phyloP scores from a whole-genome alignment of 495 filamentous ascomycete genomes.

The Pyronema domesticum region DNA sequence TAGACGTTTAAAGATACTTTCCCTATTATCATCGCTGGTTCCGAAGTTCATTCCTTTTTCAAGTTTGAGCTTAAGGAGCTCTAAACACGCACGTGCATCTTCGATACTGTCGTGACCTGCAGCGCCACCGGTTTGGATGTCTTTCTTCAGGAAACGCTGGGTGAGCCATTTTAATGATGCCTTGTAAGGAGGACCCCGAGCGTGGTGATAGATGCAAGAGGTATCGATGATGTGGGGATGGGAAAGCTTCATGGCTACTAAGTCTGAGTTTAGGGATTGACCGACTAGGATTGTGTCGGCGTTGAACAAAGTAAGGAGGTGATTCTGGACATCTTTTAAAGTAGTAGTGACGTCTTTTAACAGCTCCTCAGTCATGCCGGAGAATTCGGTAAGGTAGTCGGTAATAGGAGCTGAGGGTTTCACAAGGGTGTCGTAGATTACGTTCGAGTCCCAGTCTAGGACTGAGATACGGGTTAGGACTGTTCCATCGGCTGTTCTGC shows the following conservation, averaged over 20 bases:
- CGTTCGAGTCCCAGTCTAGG: conserved; percentile 65
- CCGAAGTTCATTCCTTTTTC: conserved; percentile 78
- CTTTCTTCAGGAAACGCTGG: conserved; percentile 58
- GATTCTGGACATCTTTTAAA: conserved; percentile 62
- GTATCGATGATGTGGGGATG: conserved; percentile 93
- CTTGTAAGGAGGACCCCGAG: conserved; percentile 53
- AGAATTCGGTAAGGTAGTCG: conserved; percentile 76
- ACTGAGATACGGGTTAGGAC: conserved; percentile 80
- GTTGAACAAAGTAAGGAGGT: conserved; percentile 52
- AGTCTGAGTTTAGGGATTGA: conserved; percentile 81
- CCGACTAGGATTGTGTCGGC: conserved; percentile 61
- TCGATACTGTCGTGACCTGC: conserved; percentile 78
- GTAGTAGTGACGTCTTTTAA: conserved; percentile 68
- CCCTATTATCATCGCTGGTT: conserved; percentile 49
- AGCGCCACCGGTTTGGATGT: conserved; percentile 53
- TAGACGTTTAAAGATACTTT: conserved; percentile 77
- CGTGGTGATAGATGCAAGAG: conserved; percentile 59
- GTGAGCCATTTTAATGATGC: conserved; percentile 68
- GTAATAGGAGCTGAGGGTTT: conserved; percentile 70
- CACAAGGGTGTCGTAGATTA: conserved; percentile 74
- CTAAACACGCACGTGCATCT: conserved; percentile 75
- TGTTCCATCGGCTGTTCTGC: conserved; percentile 52
- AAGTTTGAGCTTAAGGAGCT: conserved; percentile 87
- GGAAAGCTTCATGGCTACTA: conserved; percentile 62
- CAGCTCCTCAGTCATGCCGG: conserved; percentile 75